These are phyloP conservation scores for Rossbeevera mucosa DNA, from an alignment of 768 basidiomycete species.

Conservation along the genomic window DNA sequence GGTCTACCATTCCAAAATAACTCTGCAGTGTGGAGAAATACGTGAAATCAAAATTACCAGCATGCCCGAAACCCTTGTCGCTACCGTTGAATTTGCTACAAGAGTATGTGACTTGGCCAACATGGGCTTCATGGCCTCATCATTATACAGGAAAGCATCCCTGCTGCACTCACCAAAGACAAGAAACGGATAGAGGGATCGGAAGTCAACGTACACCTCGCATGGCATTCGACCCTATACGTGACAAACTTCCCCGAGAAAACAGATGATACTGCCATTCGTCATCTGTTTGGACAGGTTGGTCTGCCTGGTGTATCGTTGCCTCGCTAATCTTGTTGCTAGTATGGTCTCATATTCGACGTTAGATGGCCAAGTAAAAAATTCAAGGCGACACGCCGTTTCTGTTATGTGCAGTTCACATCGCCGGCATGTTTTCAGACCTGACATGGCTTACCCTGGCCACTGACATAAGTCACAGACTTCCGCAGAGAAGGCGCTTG, in stretches of 20 bases:
- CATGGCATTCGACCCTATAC: constrained; percentile 92
- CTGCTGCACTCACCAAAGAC: constrained; percentile 88
- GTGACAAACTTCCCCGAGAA: constrained; percentile 93
- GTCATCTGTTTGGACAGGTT: constrained; percentile 77
- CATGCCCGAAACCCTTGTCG: constrained; percentile 57
- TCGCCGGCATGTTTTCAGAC: constrained; percentile 57
- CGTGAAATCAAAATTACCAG: constrained; percentile 79
- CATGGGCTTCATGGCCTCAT: not conserved
- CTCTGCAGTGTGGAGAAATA: constrained; percentile 76
- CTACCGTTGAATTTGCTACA: constrained; percentile 83
- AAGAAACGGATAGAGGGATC: constrained; percentile 77
- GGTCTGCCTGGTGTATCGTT: constrained; percentile 10
- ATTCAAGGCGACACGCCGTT: constrained; percentile 84
- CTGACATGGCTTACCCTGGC: not conserved
- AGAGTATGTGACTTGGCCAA: constrained; percentile 31
- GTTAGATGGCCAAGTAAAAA: constrained; percentile 98
- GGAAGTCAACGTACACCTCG: constrained; percentile 82
- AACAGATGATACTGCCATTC: constrained; percentile 70
- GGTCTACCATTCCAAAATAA: not conserved
- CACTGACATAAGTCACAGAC: constrained; percentile 33
- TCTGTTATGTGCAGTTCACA: constrained; percentile 91
- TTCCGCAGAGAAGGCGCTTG: constrained; percentile 72
- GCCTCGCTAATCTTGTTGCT: constrained; percentile 1
- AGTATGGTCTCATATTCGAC: constrained; percentile 92
- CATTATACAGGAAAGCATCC: constrained; percentile 62